Conservation (phyloP, 2,329 filamentous ascomycete genomes). For the Didymella exigua region DNA sequence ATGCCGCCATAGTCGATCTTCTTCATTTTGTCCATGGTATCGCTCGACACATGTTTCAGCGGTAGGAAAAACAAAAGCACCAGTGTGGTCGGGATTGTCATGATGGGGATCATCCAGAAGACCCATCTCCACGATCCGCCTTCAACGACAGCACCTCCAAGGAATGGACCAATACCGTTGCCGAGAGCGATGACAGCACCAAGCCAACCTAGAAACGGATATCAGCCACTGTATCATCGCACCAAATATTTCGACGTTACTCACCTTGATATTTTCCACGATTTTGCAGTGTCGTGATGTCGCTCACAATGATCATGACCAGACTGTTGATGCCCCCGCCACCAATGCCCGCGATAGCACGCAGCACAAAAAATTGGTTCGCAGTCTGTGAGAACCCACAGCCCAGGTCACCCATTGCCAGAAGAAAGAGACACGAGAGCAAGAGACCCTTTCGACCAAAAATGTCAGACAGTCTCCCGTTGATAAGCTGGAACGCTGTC, state of each 20-base stretch:
- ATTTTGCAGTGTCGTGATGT: conserved; percentile 56
- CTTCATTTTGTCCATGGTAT: conserved; percentile 55
- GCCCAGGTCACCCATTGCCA: conserved; percentile 60
- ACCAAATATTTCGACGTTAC: background rate
- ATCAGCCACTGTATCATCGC: background rate
- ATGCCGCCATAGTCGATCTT: conserved; percentile 67
- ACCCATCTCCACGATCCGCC: conserved; percentile 53
- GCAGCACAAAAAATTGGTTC: conserved; percentile 59
- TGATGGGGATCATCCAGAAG: conserved; percentile 45
- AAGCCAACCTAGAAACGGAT: conserved; percentile 26
- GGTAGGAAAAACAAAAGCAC: conserved; percentile 25
- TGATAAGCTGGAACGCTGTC: conserved; percentile 57
- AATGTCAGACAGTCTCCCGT: conserved; percentile 58
- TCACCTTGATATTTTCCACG: conserved; percentile 48
- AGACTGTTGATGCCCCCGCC: conserved; percentile 55
- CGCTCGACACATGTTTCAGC: conserved; percentile 53
- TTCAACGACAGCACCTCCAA: conserved; percentile 42
- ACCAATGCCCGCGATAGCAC: conserved; percentile 61
- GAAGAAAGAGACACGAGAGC: conserved; percentile 50
- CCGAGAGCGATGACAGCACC: conserved; percentile 33
- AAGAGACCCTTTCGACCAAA: conserved; percentile 55
- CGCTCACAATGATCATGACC: conserved; percentile 56
- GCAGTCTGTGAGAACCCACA: conserved; percentile 54
- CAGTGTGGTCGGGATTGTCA: conserved; percentile 16
- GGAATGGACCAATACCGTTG: conserved; percentile 35